Evolutionary conservation across 2,329 filamentous ascomycete species (phyloP).

Genomic region (Tolypocladium ovalisporum): DNA sequence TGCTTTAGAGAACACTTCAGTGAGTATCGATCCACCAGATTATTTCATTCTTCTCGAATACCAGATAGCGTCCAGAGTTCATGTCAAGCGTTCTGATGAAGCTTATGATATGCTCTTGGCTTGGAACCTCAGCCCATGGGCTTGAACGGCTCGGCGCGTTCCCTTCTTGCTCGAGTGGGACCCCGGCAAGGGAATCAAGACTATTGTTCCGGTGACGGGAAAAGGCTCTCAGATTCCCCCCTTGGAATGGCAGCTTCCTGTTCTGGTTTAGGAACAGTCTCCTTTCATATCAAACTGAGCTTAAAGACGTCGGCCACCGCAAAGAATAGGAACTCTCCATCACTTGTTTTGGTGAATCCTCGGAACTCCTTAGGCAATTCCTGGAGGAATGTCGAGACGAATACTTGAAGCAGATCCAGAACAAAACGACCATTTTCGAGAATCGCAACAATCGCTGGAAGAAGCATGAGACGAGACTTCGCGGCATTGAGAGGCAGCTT

Average conservation of each 20-base stretch:
- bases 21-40: no score
- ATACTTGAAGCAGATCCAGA: conserved; percentile 17
- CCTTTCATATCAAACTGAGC: conserved; percentile 5
- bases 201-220: conserved; percentile 3
- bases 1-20: no score
- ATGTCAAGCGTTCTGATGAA: conserved; percentile 2
- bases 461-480: no score
- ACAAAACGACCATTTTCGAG: conserved; percentile 19
- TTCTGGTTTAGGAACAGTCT: conserved; percentile 7
- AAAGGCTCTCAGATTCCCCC: conserved; percentile 5
- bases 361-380: conserved; percentile 14
- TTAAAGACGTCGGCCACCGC: conserved; percentile 4
- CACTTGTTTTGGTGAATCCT: conserved; percentile 13
- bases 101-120: conserved; percentile 5
- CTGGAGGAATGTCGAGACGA: conserved; percentile 15
- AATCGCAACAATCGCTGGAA: conserved; percentile 12
- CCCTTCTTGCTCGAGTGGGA: conserved; percentile 1
- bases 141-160: conserved; percentile 9
- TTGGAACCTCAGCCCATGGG: conserved; percentile 5
- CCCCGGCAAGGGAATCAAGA: neutral
- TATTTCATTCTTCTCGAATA: no score
- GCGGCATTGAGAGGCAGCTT: no score
- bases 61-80: neutral
- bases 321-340: conserved; percentile 13
- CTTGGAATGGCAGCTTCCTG: conserved; percentile 2